Percentiles rank a stretch among this genome's conserved stretches.
Evolutionary conservation across 306 rosid genomes (phyloP).

Genomic region (Bauhinia variegata): DNA sequence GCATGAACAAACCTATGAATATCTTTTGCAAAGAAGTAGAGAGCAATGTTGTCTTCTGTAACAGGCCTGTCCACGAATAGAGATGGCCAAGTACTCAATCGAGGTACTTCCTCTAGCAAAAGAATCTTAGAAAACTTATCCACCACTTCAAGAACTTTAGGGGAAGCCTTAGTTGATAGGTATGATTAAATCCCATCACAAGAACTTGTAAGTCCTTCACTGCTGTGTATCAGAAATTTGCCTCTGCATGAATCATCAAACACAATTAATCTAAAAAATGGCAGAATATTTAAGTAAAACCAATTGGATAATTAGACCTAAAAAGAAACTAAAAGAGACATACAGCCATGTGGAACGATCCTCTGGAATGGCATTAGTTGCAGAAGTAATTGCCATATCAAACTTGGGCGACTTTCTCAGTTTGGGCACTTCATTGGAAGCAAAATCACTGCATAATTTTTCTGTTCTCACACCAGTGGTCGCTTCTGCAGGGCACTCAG

Average conservation of each 20-base stretch:
- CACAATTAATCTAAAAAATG: not conserved
- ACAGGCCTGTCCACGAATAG: conserved; percentile 25
- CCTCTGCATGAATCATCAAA: conserved; percentile 38
- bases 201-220: not conserved
- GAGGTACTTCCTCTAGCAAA: conserved; percentile 38
- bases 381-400: conserved; percentile 5
- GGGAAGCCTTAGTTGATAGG: conserved; percentile 23
- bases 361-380: conserved; percentile 14
- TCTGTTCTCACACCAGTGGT: not conserved
- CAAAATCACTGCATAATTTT: not conserved
- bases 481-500: conserved; percentile 2
- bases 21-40: conserved; percentile 37
- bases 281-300: not conserved
- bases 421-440: conserved; percentile 7
- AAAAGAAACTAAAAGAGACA: conserved; percentile 13
- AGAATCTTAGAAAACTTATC: conserved; percentile 27
- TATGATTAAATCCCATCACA: conserved; percentile 37
- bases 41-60: conserved; percentile 37
- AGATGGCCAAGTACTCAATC: conserved; percentile 36
- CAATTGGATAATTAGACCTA: not conserved
- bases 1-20: conserved; percentile 19
- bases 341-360: conserved; percentile 40
- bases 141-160: conserved; percentile 34
- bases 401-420: not conserved
- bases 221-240: conserved; percentile 17